Evolutionary conservation across 2,329 filamentous ascomycete species (phyloP), one percentile per base, ranked within the genome.

Genomic region (Cryphonectria nitschkei): DNA sequence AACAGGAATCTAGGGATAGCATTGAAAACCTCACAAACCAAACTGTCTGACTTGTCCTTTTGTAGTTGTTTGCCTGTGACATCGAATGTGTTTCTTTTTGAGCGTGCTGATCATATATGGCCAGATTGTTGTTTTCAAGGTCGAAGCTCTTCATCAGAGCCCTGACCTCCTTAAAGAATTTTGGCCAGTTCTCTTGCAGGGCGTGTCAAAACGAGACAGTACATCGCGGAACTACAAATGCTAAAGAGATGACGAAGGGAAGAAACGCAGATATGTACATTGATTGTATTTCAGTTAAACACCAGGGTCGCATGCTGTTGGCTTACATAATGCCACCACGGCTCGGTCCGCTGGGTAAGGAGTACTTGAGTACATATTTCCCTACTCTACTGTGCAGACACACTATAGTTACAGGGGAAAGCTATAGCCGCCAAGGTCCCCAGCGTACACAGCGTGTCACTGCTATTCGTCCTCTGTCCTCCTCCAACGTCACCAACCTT

Each of bases 1-100:
- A 66, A 61, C 67, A 72, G 67, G 70, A 67, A 72, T 72, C 67
- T 72, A 69, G 52, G 70, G 67, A 72, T 60, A 67, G 70, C 70
- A 72, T 72, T 66, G 58, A 69, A 72, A 67, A 67, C 41, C 29
- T 66, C 50, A 34, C 50, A 52, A 50, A n/a, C 46, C 1, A 29
- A 52, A 8, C 26, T 14, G 11, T n/a, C 14, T 37, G 14, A 37
- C 64, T 14, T 14, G 26, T 13, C 26, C 9, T 54, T 46, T n/a
- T 39, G 46, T 29, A 14, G 26, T 52, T 32, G 62, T 6, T 6
- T 37, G 11, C 63, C 29, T 19, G 61, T 29, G 61, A 64, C 34
- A 29, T n/a, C 26, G 34, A n/a, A 22, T n/a, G 22, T 11, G 13
- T 6, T 26, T 34, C 7, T 43, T 16, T 16, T 50, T 1, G 7